phyloP scores from a whole-genome alignment of 1,139 yeast species.

The Saccharomyces hybrid region DNA sequence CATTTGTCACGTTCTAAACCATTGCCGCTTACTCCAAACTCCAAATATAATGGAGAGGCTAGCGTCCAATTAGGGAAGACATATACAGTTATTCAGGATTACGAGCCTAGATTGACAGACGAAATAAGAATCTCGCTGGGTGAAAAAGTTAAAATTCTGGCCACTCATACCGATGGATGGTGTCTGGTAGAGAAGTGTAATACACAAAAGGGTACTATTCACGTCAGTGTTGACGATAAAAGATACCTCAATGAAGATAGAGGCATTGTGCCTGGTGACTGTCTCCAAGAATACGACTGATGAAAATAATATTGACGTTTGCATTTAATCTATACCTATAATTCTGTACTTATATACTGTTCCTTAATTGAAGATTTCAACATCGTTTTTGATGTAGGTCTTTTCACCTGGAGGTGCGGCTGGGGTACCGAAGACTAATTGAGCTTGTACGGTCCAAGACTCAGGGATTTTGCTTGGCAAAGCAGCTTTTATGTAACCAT shows the following conservation, averaged over 20 bases:
- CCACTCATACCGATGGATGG: slow-evolving; percentile 39
- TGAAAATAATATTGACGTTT: background rate
- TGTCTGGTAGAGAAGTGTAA: slow-evolving; percentile 34
- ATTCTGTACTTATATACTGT: background rate
- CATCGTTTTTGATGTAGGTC: slow-evolving; percentile 34
- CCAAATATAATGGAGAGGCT: background rate
- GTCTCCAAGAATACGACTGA: slow-evolving; percentile 17
- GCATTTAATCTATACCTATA: background rate
- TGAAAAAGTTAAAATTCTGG: slow-evolving; percentile 32
- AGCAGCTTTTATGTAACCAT: slow-evolving; percentile 36
- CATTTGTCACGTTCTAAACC: slow-evolving; percentile 15
- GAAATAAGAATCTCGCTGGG: slow-evolving; percentile 31
- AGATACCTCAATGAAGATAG: slow-evolving; percentile 32
- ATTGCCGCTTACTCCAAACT: slow-evolving; percentile 18
- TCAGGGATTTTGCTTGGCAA: slow-evolving; percentile 35
- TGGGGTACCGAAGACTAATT: slow-evolving; percentile 40
- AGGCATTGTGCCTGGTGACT: slow-evolving; percentile 35
- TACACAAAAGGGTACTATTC: background rate
- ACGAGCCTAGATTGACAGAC: slow-evolving; percentile 31
- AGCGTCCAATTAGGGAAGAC: slow-evolving; percentile 8
- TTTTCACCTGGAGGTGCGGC: slow-evolving; percentile 32
- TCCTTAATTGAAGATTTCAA: slow-evolving; percentile 25
- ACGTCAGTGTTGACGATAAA: slow-evolving; percentile 6
- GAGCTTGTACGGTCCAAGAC: slow-evolving; percentile 38
- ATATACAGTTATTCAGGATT: slow-evolving; percentile 23